Conservation (phyloP, 805 yeast genomes). For the Yamadazyma endophytica region DNA sequence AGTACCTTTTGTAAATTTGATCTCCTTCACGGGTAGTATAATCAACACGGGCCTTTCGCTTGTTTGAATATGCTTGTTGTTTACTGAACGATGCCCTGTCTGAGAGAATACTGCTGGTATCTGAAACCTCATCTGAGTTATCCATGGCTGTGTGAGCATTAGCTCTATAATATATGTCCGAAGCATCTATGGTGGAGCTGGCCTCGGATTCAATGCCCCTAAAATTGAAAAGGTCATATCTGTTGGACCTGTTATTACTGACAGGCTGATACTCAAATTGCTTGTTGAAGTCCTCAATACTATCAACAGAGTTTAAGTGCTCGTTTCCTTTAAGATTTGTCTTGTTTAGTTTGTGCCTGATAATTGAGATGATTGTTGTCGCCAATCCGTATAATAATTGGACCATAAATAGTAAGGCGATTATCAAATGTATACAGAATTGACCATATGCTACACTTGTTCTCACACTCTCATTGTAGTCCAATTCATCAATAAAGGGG, state of each 20-base stretch:
- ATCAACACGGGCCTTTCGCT: slow-evolving; percentile 31
- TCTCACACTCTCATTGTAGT: slow-evolving; percentile 31
- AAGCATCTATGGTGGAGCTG: slow-evolving; percentile 1
- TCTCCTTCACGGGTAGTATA: slow-evolving; percentile 63
- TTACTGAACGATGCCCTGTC: slow-evolving; percentile 11
- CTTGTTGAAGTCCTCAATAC: slow-evolving; percentile 16
- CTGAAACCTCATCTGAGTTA: neutral
- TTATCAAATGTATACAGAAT: slow-evolving; percentile 33
- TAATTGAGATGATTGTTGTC: slow-evolving; percentile 20
- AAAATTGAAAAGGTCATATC: too few species aligned
- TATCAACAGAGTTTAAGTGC: slow-evolving; percentile 2
- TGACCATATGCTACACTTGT: slow-evolving; percentile 44
- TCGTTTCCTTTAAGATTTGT: neutral
- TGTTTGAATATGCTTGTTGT: slow-evolving; percentile 14
- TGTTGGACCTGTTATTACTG: too few species aligned
- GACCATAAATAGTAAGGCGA: slow-evolving; percentile 24
- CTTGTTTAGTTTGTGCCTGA: slow-evolving; percentile 10
- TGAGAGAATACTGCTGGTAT: slow-evolving; percentile 4
- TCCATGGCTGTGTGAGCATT: slow-evolving; percentile 4
- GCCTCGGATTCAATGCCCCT: too few species aligned
- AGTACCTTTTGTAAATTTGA: slow-evolving; percentile 40
- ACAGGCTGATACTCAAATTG: slow-evolving; percentile 26
- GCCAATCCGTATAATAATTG: slow-evolving; percentile 26
- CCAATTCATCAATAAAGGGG: slow-evolving; percentile 36
- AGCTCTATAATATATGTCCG: slow-evolving; percentile 12